Conservation (phyloP, 495 filamentous ascomycete genomes). For the Geoglossum glabrum region DNA sequence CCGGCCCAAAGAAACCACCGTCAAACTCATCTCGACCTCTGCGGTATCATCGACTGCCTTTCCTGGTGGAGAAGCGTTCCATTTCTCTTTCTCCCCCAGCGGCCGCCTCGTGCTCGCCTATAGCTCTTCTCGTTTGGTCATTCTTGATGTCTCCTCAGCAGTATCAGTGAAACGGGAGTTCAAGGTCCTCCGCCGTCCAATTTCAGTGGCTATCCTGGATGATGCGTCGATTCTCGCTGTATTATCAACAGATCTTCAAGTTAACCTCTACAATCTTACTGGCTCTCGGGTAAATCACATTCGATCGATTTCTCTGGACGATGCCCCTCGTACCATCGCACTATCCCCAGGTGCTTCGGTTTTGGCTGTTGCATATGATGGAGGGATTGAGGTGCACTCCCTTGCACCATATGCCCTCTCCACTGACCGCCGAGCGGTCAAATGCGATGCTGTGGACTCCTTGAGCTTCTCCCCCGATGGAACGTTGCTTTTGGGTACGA, state of each 20-base stretch:
- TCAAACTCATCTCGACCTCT: conserved; percentile 64
- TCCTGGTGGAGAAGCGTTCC: conserved; percentile 69
- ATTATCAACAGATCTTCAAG: conserved; percentile 55
- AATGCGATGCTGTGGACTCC: conserved; percentile 59
- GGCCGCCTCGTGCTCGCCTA: conserved; percentile 58
- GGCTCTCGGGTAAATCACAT: conserved; percentile 39
- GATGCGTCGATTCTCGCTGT: conserved; percentile 62
- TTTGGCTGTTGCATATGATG: conserved; percentile 69
- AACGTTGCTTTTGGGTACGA: conserved; percentile 67
- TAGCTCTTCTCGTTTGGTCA: conserved; percentile 70
- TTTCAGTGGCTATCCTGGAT: conserved; percentile 60
- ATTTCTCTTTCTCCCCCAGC: conserved; percentile 57
- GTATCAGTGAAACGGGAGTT: conserved; percentile 53
- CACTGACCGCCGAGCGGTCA: conserved; percentile 57
- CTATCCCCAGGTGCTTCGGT: conserved; percentile 66
- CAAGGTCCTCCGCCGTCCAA: conserved; percentile 56
- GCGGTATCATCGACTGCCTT: conserved; percentile 63
- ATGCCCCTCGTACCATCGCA: conserved; percentile 54
- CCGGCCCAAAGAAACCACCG: conserved; percentile 43
- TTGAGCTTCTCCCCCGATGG: conserved; percentile 71
- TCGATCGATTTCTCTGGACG: conserved; percentile 51
- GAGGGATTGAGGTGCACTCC: conserved; percentile 70
- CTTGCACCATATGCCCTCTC: conserved; percentile 39
- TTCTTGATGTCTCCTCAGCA: conserved; percentile 42
- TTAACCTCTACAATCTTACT: conserved; percentile 60